Evolutionary conservation across 2,329 filamentous ascomycete genomes (phyloP).

Genomic region (Fusarium guadeloupense): DNA sequence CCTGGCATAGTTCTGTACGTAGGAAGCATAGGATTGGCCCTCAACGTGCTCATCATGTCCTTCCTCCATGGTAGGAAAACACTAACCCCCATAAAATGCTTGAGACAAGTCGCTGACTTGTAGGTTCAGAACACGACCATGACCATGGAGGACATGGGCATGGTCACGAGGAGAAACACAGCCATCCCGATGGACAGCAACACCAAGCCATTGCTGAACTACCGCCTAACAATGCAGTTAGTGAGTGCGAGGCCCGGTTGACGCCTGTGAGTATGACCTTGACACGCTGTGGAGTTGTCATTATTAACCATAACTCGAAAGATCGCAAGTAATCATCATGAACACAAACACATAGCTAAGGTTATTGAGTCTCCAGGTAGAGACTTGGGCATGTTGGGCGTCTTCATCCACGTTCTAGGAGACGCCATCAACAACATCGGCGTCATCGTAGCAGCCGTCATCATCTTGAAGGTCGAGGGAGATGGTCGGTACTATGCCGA

Average conservation of each 20-base stretch:
- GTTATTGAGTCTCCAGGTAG: slow-evolving; percentile 49
- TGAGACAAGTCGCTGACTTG: not conserved
- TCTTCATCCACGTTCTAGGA: slow-evolving; percentile 74
- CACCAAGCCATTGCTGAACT: slow-evolving; percentile 12
- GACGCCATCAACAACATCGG: slow-evolving; percentile 81
- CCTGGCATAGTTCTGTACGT: slow-evolving; percentile 74
- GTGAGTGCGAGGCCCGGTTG: slow-evolving; percentile 22
- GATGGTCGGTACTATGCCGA: slow-evolving; percentile 74
- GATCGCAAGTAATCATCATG: slow-evolving; percentile 50
- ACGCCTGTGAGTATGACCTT: slow-evolving; percentile 27
- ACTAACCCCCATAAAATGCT: not conserved
- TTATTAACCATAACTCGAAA: slow-evolving; percentile 23
- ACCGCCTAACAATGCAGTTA: slow-evolving; percentile 8
- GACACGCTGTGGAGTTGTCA: not conserved
- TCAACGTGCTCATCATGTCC: slow-evolving; percentile 73
- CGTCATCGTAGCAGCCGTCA: slow-evolving; percentile 73
- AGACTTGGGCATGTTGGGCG: slow-evolving; percentile 77
- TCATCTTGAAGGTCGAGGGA: slow-evolving; percentile 73
- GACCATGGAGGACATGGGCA: slow-evolving; percentile 46
- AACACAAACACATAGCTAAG: slow-evolving; percentile 58
- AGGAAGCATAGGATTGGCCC: slow-evolving; percentile 70
- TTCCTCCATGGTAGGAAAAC: slow-evolving; percentile 68
- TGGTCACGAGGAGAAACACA: slow-evolving; percentile 34
- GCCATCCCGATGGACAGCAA: slow-evolving; percentile 4
- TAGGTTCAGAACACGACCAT: slow-evolving; percentile 48